Conservation (phyloP, 495 filamentous ascomycete genomes). For the Aspergillus nidulans region DNA sequence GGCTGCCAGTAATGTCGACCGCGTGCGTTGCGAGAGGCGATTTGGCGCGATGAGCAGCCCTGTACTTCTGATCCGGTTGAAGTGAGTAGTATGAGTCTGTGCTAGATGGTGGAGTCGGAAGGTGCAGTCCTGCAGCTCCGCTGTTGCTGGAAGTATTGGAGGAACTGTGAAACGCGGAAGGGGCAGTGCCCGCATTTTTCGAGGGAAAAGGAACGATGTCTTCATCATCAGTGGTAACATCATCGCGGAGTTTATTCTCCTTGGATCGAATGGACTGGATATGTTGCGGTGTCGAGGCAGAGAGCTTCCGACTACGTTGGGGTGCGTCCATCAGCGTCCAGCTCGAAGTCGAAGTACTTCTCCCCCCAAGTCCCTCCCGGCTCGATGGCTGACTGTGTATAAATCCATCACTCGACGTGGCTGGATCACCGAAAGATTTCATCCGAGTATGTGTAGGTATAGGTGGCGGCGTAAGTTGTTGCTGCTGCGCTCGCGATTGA, state of each 20-base stretch:
- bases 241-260: slow-evolving; percentile 58
- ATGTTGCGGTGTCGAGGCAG: slow-evolving; percentile 15
- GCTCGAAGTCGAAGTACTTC: slow-evolving; percentile 25
- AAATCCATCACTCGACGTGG: slow-evolving; percentile 14
- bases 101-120: slow-evolving; percentile 49
- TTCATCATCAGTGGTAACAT: slow-evolving; percentile 75
- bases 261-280: slow-evolving; percentile 34
- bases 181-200: slow-evolving; percentile 20
- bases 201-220: slow-evolving; percentile 59
- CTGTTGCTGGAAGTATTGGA: slow-evolving; percentile 9
- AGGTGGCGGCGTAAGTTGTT: slow-evolving; percentile 15
- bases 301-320: slow-evolving; percentile 18
- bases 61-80: slow-evolving; percentile 30
- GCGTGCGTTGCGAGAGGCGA: slow-evolving; percentile 55
- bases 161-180: slow-evolving; percentile 21
- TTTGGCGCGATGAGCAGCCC: slow-evolving; percentile 49
- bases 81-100: slow-evolving; percentile 66
- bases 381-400: slow-evolving; percentile 18
- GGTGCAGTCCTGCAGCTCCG: slow-evolving; percentile 24
- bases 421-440: slow-evolving; percentile 7
- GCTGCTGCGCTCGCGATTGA: slow-evolving; percentile 8
- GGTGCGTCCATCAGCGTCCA: slow-evolving; percentile 27
- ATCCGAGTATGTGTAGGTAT: slow-evolving; percentile 10
- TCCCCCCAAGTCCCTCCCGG: slow-evolving; percentile 13
- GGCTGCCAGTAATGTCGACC: slow-evolving; percentile 31